Base-by-base conservation (phyloP, 2,329 filamentous ascomycete genomes). In the Trichophyton simii region DNA sequence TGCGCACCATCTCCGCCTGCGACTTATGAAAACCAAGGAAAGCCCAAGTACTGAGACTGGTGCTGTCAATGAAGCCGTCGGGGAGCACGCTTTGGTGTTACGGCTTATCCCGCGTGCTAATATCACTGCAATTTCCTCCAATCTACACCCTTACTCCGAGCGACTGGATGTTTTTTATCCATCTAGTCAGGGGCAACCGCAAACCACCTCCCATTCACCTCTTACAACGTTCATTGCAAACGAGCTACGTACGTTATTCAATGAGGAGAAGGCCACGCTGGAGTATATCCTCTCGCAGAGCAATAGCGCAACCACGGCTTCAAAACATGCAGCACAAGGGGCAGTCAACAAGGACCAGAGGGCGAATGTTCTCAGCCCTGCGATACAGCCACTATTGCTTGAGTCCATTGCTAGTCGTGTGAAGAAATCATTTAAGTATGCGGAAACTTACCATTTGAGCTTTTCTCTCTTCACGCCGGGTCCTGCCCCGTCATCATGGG, bases 381-480 rank as follows among this genome's bases (percentile, higher is more conserved):
- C 71, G 1, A 67, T 71, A n/a, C 72, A 77, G 8, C 73, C 78
- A 15, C 71, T 80, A 41, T 72, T 80, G 9, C 72, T 78, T 84
- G 67, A 82, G 76, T 68, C 87, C 79, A 81, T 86, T 34, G 79
- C 80, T 63, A 79, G 79, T 61, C 87, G 91, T 64, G 88, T 88
- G 41, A 94, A 88, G 1, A 82, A 91, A 58, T 90, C 91, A 0
- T 82, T 97, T 69, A 95, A 92, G 71, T 95, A 96, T 72, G 87
- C 94, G 3, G 86, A 91, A 13, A 95, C 89, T 0, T 99, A 97
- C 72, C 94, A 99, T 71, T 79, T 99, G 31, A 96, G 91, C 0
- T 96, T 99, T 70, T 99, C 94, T 0, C 80, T 99, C 2, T 97
- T 99, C 72, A 94, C 90, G 0, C 87, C 88, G 11, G 85, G 85